Evolutionary conservation across 2,329 filamentous ascomycete species (phyloP), one percentile per base, ranked within the genome.

Genomic region (Penicillium sp.): DNA sequence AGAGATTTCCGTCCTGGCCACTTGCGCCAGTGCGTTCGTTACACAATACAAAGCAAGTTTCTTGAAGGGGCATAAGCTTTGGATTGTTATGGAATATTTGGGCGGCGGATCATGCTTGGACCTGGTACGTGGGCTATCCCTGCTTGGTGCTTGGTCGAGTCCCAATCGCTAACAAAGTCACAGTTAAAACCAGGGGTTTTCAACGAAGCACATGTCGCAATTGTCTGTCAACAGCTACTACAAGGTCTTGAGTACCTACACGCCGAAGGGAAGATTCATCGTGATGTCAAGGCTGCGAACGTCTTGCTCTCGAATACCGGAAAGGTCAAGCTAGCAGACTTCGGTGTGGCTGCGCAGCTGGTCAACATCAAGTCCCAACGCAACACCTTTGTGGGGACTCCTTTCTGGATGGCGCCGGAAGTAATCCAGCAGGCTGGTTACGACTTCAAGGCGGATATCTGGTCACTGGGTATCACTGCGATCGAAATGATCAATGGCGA

Each of bases 41-140:
- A 98, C 95, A 17, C 91, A 96, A 76, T 99, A 99, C 84, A 96
- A 93, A 77, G 91, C 92, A 24, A 97, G 93, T 75, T 99, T 98
- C 77, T 86, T 98, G n/a, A 88, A 92, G 70, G 95, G 95, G 28
- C 91, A 93, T 76, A 99, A 98, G 80, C 82, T 99, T 83, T 99
- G 95, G 95, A 99, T 99, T 74, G 92, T 98, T 61, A 99, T 99
- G 95, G 95, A 99, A 79, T 99, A 91, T 74, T 83, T 99, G 12
- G 95, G 95, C 6, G 95, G 95, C 66, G 95, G 95, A 44, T 98
- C 95, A 19, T 97, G 95, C 76, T 84, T 97, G 67, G 95, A 99
- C 77, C 79, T 99, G 83, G 91, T 96, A 86, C 72, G 83, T 65
- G 35, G 40, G 28, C 60, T 40, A 53, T 55, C 5, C 22, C 53